A percentile compares a stretch with the other conserved stretches of the same genome.
phyloP scores from a whole-genome alignment of 305 asterid genomes.

The Ilex paraguariensis region DNA sequence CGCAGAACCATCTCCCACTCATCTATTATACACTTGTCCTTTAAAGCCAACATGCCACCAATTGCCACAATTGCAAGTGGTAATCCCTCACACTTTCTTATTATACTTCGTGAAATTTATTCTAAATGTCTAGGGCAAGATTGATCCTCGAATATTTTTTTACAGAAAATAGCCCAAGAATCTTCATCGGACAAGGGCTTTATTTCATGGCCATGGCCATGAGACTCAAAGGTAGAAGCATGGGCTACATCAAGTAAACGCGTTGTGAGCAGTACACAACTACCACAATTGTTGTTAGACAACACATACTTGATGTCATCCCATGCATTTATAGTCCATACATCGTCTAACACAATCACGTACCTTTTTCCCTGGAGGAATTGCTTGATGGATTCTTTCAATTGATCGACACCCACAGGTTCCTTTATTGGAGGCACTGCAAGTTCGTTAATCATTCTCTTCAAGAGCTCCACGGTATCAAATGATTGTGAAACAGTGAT shows the following conservation, averaged over 20 bases:
- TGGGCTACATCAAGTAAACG: constrained; percentile 19
- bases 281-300: too few relatives aligned
- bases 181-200: constrained; percentile 18
- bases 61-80: too few relatives aligned
- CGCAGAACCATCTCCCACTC: constrained; percentile 21
- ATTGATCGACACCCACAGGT: constrained; percentile 4
- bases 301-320: background rate
- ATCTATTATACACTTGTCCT: background rate
- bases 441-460: constrained; percentile 11
- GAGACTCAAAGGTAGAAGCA: constrained; percentile 3
- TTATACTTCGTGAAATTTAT: constrained; percentile 16
- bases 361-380: constrained; percentile 7
- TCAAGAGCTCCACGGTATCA: background rate
- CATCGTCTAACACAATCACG: constrained; percentile 25
- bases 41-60: too few relatives aligned
- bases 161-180: constrained; percentile 32
- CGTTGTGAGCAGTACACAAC: constrained; percentile 8
- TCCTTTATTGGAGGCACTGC: constrained; percentile 2
- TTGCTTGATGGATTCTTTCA: constrained; percentile 14
- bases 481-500: background rate
- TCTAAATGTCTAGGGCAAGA: constrained; percentile 25
- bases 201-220: constrained; percentile 12
- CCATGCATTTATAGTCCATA: constrained; percentile 25
- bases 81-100: constrained; percentile 11
- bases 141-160: constrained; percentile 13